A percentile compares a stretch with the other conserved stretches of the same genome.
Conservation (phyloP, 345 rosid species). For the Corchorus capsularis region DNA sequence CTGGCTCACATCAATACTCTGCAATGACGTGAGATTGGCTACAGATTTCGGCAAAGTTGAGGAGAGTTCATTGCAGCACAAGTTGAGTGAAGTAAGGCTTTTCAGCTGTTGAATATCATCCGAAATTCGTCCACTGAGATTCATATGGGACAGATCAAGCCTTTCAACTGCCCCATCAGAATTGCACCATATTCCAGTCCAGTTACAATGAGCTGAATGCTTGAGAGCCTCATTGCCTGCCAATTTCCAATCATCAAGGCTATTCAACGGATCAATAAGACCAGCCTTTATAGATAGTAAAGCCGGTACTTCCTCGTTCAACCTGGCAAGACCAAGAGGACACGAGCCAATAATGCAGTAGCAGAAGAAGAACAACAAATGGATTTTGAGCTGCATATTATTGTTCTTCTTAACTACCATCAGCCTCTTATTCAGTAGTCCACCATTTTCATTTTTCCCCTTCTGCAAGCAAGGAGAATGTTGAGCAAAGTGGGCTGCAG, state of each 20-base stretch:
- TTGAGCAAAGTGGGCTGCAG: slow-evolving; percentile 2
- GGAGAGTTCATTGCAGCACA: slow-evolving; percentile 70
- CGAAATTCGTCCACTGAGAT: slow-evolving; percentile 70
- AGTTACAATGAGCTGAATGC: slow-evolving; percentile 54
- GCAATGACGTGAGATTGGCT: slow-evolving; percentile 51
- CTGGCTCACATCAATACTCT: slow-evolving; percentile 71
- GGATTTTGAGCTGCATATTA: slow-evolving; percentile 35
- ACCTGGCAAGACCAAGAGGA: slow-evolving; percentile 39
- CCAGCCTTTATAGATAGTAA: slow-evolving; percentile 58
- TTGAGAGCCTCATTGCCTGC: slow-evolving; percentile 26
- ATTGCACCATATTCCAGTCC: slow-evolving; percentile 86
- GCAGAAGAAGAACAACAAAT: slow-evolving; percentile 42
- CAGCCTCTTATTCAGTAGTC: slow-evolving; percentile 29
- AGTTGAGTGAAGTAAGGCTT: slow-evolving; percentile 63
- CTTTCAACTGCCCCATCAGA: slow-evolving; percentile 60
- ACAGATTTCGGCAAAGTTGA: slow-evolving; percentile 48
- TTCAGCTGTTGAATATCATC: slow-evolving; percentile 53
- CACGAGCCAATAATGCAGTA: slow-evolving; percentile 43
- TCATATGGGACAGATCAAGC: slow-evolving; percentile 78
- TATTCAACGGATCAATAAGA: slow-evolving; percentile 61
- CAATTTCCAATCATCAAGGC: slow-evolving; percentile 70
- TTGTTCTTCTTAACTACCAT: slow-evolving; percentile 31
- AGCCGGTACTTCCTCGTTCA: slow-evolving; percentile 47
- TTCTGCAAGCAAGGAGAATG: no score
- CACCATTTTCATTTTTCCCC: slow-evolving; percentile 34